Evolutionary conservation across 257 asterid species (phyloP).

Genomic region (Nicotiana attenuata): DNA sequence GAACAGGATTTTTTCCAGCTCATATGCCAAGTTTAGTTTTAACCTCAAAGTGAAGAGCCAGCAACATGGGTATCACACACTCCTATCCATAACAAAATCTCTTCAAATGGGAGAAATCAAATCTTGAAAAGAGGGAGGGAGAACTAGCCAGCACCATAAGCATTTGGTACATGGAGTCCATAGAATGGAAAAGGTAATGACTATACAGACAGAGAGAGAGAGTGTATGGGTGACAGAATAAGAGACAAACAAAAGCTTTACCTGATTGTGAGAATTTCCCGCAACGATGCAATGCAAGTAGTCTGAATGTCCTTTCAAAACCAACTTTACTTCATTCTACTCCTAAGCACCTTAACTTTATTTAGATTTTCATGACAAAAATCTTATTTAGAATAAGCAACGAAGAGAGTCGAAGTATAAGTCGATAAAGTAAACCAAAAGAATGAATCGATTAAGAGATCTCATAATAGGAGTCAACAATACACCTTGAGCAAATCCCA

Average conservation of each 20-base stretch:
- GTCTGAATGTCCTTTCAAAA: slow-evolving; percentile 75
- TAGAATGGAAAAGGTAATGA: not conserved
- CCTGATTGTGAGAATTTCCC: slow-evolving; percentile 73
- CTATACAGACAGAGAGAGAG: not conserved
- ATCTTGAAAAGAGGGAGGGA: too few species aligned
- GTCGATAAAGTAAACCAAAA: not conserved
- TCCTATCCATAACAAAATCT: too few species aligned
- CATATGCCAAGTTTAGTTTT: too few species aligned
- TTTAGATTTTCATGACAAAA: not conserved
- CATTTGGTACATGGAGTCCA: not conserved
- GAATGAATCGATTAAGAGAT: not conserved
- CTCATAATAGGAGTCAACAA: not conserved
- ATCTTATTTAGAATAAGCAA: not conserved
- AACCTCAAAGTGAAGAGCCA: too few species aligned
- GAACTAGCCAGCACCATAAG: not conserved
- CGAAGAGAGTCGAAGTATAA: too few species aligned
- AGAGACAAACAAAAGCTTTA: slow-evolving; percentile 17
- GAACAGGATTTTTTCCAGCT: too few species aligned
- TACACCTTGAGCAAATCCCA: slow-evolving; percentile 41
- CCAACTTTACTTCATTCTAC: slow-evolving; percentile 61
- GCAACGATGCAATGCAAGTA: slow-evolving; percentile 70
- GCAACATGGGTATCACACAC: too few species aligned
- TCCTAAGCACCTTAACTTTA: slow-evolving; percentile 41
- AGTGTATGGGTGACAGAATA: not conserved
- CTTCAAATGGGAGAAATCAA: too few species aligned